These are phyloP conservation scores for Fistulina hepatica DNA, from an alignment of 1,284 basidiomycete genomes.

Conservation along the genomic window DNA sequence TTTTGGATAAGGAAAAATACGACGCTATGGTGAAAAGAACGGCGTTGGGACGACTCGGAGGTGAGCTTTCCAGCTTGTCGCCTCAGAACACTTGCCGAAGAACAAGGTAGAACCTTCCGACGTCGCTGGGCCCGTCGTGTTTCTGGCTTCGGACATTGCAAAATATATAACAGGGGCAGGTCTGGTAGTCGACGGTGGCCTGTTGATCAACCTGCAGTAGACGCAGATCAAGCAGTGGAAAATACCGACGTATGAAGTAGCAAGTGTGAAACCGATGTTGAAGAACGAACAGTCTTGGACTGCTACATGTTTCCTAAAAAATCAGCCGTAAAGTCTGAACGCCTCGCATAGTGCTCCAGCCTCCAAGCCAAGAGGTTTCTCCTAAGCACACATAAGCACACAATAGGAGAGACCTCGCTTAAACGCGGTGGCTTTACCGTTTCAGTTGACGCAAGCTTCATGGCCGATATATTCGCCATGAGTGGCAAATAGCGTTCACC, in stretches of 20 bases:
- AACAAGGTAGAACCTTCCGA: conserved; percentile 47
- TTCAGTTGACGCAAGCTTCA: too few relatives aligned
- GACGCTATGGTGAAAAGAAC: conserved; percentile 60
- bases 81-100: conserved; percentile 7
- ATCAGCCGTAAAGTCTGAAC: too few relatives aligned
- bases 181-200: conserved; percentile 67
- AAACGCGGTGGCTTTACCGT: too few relatives aligned
- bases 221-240: conserved; percentile 2
- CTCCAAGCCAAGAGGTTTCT: too few relatives aligned
- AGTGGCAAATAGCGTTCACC: too few relatives aligned
- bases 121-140: conserved; percentile 68
- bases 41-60: conserved; percentile 57
- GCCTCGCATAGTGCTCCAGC: too few relatives aligned
- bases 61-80: conserved; percentile 22
- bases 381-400: too few relatives aligned
- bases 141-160: conserved; percentile 66
- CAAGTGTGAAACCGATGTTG: too few relatives aligned
- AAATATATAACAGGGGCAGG: conserved; percentile 64
- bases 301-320: too few relatives aligned
- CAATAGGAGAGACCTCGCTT: too few relatives aligned
- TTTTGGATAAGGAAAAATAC: conserved; percentile 50
- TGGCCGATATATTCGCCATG: too few relatives aligned
- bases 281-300: too few relatives aligned
- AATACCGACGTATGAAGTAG: neutral
- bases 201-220: conserved; percentile 72